These are phyloP conservation scores for Plasmodium reichenowi DNA, from an alignment of 169 alveolate genomes.

Conservation along the genomic window DNA sequence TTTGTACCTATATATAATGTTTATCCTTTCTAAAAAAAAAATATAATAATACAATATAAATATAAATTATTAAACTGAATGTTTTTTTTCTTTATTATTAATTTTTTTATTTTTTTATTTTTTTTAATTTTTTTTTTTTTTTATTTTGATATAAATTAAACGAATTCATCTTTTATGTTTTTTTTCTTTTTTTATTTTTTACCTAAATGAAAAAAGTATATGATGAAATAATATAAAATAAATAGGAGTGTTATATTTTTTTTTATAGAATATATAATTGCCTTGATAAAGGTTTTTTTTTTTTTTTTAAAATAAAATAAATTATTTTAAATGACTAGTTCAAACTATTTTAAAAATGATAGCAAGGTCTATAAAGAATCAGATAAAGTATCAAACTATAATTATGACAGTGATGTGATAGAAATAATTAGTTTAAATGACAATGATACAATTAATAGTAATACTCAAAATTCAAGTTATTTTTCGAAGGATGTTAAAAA, in stretches of 20 bases:
- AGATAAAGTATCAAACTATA: slow-evolving; percentile 7
- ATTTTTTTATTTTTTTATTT: background rate
- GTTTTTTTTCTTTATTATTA: background rate
- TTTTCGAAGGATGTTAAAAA: background rate
- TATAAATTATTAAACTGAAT: background rate
- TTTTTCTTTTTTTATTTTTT: background rate
- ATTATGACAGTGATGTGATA: slow-evolving; percentile 50
- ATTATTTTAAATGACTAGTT: slow-evolving; percentile 65
- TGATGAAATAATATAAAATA: background rate
- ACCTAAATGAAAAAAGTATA: background rate
- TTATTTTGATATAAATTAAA: background rate
- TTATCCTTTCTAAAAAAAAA: too few species aligned
- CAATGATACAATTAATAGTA: slow-evolving; percentile 11
- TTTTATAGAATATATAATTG: slow-evolving; percentile 1
- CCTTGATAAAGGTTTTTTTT: background rate
- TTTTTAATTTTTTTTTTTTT: slow-evolving; percentile 1
- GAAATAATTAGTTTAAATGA: slow-evolving; percentile 58
- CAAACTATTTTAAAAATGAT: slow-evolving; percentile 63
- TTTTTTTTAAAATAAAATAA: slow-evolving; percentile 3
- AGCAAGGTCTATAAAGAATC: slow-evolving; percentile 19
- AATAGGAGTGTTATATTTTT: too few species aligned
- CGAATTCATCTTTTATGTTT: background rate
- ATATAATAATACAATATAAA: too few species aligned
- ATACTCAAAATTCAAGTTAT: background rate
- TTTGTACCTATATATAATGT: too few species aligned